Percentiles rank a stretch among this genome's conserved stretches.
Conservation (phyloP, 2,329 filamentous ascomycete species). For the Fusarium sp. region DNA sequence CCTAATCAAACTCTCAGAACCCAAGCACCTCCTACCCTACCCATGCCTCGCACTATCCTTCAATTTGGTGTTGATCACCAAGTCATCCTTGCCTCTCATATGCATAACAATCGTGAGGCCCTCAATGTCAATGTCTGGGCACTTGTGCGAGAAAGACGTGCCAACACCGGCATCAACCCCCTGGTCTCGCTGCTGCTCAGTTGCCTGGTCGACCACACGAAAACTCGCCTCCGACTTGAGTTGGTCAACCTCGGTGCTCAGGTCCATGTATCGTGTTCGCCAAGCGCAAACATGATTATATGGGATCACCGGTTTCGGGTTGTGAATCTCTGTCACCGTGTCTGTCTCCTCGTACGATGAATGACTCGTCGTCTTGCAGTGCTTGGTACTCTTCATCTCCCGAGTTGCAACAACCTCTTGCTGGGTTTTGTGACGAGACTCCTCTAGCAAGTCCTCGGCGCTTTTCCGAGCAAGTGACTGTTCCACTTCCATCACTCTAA, state of each 20-base stretch:
- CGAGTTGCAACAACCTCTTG: conserved; percentile 5
- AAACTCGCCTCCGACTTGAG: conserved; percentile 55
- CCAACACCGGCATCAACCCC: conserved; percentile 37
- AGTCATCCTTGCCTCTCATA: conserved; percentile 61
- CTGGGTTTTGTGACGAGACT: background rate
- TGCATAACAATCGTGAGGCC: conserved; percentile 65
- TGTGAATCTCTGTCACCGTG: conserved; percentile 43
- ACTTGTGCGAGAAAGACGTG: conserved; percentile 36
- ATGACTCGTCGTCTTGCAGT: conserved; percentile 9
- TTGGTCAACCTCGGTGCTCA: conserved; percentile 56
- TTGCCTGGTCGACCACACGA: conserved; percentile 18
- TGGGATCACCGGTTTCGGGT: conserved; percentile 51
- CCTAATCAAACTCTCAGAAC: conserved; percentile 5
- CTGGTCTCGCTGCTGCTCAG: conserved; percentile 19
- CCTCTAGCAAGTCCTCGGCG: conserved; percentile 31
- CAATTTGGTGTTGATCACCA: conserved; percentile 65
- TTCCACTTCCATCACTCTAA: conserved; percentile 46
- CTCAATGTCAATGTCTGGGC: conserved; percentile 57
- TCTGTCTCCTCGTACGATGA: conserved; percentile 15
- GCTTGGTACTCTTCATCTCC: conserved; percentile 1
- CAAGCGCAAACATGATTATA: conserved; percentile 57
- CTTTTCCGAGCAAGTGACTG: conserved; percentile 42
- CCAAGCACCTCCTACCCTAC: conserved; percentile 4
- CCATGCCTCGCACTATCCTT: conserved; percentile 26
- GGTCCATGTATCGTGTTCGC: conserved; percentile 56